phyloP scores from a whole-genome alignment of 352 stramenopile genomes.

The Pythium coloratum region DNA sequence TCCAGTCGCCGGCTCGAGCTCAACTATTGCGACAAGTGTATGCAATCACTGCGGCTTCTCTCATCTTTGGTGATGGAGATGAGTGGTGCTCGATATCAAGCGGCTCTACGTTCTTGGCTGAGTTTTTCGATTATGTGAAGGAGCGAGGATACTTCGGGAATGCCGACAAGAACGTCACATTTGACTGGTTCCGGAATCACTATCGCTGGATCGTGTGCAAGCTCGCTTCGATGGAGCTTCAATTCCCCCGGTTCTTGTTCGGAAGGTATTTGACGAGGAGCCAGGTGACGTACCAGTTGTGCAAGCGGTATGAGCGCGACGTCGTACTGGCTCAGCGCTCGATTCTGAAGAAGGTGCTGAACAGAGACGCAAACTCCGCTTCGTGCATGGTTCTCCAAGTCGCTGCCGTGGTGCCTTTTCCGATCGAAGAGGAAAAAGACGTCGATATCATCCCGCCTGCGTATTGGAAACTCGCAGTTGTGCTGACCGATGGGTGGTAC shows the following conservation, averaged over 20 bases:
- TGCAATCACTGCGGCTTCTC: background rate
- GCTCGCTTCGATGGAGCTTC: conserved; percentile 52
- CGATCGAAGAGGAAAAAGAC: conserved; percentile 24
- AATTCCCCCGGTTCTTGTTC: conserved; percentile 48
- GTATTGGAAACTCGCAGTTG: conserved; percentile 56
- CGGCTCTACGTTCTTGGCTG: conserved; percentile 1
- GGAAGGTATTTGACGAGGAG: conserved; percentile 58
- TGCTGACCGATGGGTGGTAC: conserved; percentile 80
- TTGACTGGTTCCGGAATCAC: conserved; percentile 71
- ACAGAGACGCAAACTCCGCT: conserved; percentile 62
- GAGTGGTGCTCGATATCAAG: background rate
- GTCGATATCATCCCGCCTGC: conserved; percentile 44
- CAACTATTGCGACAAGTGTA: conserved; percentile 5
- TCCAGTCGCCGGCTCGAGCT: background rate
- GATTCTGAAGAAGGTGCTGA: conserved; percentile 66
- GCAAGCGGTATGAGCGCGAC: conserved; percentile 51
- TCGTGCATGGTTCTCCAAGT: conserved; percentile 70
- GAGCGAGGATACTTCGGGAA: conserved; percentile 27
- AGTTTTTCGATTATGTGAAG: conserved; percentile 45
- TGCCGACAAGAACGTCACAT: conserved; percentile 36
- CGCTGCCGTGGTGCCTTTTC: conserved; percentile 49
- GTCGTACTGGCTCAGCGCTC: conserved; percentile 50
- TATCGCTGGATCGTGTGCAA: conserved; percentile 79
- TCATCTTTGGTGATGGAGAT: background rate
- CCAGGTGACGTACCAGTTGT: conserved; percentile 60